Base-by-base conservation (phyloP, 306 rosid genomes). In the Amphicarpaea edgeworthii region DNA sequence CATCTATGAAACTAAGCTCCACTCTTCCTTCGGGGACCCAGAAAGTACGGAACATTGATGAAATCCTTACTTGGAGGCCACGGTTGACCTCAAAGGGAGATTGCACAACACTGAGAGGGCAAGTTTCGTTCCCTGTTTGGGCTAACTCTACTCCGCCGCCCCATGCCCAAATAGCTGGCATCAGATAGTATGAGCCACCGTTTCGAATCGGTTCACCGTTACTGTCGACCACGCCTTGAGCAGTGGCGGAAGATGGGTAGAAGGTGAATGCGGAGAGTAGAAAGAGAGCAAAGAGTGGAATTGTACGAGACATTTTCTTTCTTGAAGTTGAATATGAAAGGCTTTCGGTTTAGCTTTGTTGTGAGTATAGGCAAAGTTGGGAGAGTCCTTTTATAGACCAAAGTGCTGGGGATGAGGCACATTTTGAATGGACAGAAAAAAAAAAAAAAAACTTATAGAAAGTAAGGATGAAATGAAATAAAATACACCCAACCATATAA, bases 21-120 rank as follows among this genome's bases (percentile, higher is more conserved):
- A 51, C 32, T 28, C 32, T 28, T 28, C 28, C 28, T 8, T 8
- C 6, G 5, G 12, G 1, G 26, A 51, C 0, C 3, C 3, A 9
- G 0, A 0, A 0, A 1, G 1, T 0, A 2, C 0, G 1, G 6
- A 2, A 3, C 3, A 8, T 1, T 6, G 28, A 51, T 19, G 14
- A 3, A 51, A 51, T 8, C 12, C 0, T 16, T 5, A 3, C 2
- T 19, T 26, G 59, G 2, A 20, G 4, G 15, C 60, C 60, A 0
- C 4, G 10, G 10, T 1, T 1, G 15, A 23, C 6, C 30, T 21
- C 30, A 21, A 8, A 3, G 6, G 14, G 12, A 55, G 32, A 21
- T 55, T 55, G 61, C 34, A 23, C 32, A 10, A 55, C 34, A 23
- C 32, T 9, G 61, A 55, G 61, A 55, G 61, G 61, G 16, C 8